Base-by-base conservation (phyloP, 768 basidiomycete species). In the Tricholoma hemisulphureum region DNA sequence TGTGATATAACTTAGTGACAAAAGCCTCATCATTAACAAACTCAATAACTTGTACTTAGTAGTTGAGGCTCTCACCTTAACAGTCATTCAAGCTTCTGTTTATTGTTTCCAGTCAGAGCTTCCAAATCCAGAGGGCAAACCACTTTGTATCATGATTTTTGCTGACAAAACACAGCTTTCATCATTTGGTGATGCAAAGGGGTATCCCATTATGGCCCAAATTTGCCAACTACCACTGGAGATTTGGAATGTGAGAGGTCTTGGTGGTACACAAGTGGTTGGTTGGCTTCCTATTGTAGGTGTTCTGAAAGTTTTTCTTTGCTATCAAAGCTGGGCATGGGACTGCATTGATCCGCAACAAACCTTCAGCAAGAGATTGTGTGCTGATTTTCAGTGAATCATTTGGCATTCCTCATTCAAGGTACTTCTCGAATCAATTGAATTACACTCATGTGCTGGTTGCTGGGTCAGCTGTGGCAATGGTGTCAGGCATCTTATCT, bases 231-330 rank as follows among this genome's bases (percentile, higher is more conserved):
- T 79, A 6, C 67, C 71, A 0, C 53, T 53, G 0, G 57, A 70
- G 1, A 64, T 77, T 16, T 55, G 67, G 7, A 77, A 77, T 63
- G 61, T 74, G 16, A 55, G 62, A 39, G 70, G 69, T 6, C 14
- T 69, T 6, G 75, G 72, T 32, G 76, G 71, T 16, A 68, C 71
- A 2, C 63, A 62, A 14, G 50, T 76, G 18, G 75, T 76, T 50
- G 75, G 75, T 0, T 74, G 65, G 69, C 61, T 75, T 29, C 75
- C 73, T 10, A 67, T 76, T n/a, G n/a, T n/a, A n/a, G n/a, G n/a
- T n/a, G n/a, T n/a, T n/a, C n/a, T n/a, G n/a, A n/a, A n/a, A 32
- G 73, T 75, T 9, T 50, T 53, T 21, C 13, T 18, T 21, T 71
- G 63, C 29, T 6, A 31, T 10, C 10, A 10, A 6, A 31, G 29